Evolutionary conservation across 2,329 filamentous ascomycete species (phyloP).

Genomic region (Anthostomella pinea): DNA sequence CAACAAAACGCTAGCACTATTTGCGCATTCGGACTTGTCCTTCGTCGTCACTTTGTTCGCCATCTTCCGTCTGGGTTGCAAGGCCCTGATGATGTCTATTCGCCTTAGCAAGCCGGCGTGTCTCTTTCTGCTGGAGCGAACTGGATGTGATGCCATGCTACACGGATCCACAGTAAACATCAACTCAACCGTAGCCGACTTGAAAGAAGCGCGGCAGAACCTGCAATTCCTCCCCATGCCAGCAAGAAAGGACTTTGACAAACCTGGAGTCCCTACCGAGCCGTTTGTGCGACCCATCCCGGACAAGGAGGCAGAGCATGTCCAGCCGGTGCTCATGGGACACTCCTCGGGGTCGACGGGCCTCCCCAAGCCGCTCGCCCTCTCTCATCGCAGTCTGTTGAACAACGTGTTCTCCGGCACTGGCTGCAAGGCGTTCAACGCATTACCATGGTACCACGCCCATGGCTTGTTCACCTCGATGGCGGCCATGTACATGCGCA

Average conservation of each 20-base stretch:
- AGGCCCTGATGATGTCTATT: slow-evolving; percentile 41
- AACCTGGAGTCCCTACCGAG: slow-evolving; percentile 11
- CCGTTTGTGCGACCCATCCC: slow-evolving; percentile 24
- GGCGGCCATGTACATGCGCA: slow-evolving; percentile 43
- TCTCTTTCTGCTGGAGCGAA: slow-evolving; percentile 36
- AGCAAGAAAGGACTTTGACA: slow-evolving; percentile 22
- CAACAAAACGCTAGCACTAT: slow-evolving; percentile 35
- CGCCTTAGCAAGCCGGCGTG: slow-evolving; percentile 40
- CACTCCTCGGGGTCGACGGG: slow-evolving; percentile 50
- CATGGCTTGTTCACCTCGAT: slow-evolving; percentile 40
- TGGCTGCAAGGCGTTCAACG: slow-evolving; percentile 39
- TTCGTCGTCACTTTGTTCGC: slow-evolving; percentile 43
- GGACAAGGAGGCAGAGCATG: slow-evolving; percentile 27
- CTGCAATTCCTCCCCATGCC: slow-evolving; percentile 23
- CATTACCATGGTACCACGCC: slow-evolving; percentile 43
- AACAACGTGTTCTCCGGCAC: slow-evolving; percentile 33
- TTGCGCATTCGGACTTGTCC: slow-evolving; percentile 39
- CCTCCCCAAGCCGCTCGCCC: slow-evolving; percentile 42
- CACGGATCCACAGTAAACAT: slow-evolving; percentile 35
- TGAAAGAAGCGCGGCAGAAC: slow-evolving; percentile 20
- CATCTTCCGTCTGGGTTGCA: slow-evolving; percentile 42
- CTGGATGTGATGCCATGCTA: slow-evolving; percentile 35
- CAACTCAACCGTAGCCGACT: slow-evolving; percentile 28
- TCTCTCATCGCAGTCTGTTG: slow-evolving; percentile 40
- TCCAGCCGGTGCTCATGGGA: slow-evolving; percentile 38